Evolutionary conservation across 345 rosid species (phyloP).

Genomic region (Raphanus sativus): DNA sequence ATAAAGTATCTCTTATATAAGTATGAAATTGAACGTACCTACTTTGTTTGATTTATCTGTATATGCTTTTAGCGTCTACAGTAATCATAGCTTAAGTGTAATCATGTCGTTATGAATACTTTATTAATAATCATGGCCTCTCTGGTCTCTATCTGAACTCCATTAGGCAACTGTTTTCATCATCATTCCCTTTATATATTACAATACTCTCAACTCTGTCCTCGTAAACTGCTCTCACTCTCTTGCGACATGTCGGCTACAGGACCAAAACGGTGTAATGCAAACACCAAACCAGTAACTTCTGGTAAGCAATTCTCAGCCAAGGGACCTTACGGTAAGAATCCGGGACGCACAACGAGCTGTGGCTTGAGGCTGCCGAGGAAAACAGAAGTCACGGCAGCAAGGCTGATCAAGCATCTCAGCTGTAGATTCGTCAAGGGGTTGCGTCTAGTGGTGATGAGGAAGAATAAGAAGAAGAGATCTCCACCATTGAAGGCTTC

Average conservation of each 20-base stretch:
- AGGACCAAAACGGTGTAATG: conserved; percentile 27
- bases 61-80: conserved; percentile 1
- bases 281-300: conserved; percentile 27
- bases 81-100: conserved; percentile 26
- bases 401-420: conserved; percentile 50
- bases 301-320: conserved; percentile 22
- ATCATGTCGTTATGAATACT: conserved; percentile 27
- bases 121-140: conserved; percentile 30
- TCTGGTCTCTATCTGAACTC: conserved; percentile 27
- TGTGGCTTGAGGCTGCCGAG: conserved; percentile 55
- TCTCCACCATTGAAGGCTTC: conserved; percentile 38
- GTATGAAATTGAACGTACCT: conserved; percentile 7
- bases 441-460: conserved; percentile 38
- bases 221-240: conserved; percentile 3
- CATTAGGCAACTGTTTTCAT: neutral
- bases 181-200: conserved; percentile 12
- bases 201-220: neutral
- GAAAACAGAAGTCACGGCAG: conserved; percentile 46
- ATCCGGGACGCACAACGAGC: conserved; percentile 33
- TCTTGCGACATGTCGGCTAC: conserved; percentile 40
- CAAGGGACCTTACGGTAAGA: conserved; percentile 24
- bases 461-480: conserved; percentile 42
- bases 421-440: conserved; percentile 49
- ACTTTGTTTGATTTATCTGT: neutral
- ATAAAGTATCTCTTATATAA: conserved; percentile 12